Evolutionary conservation across 169 alveolate species (phyloP).

Genomic region (Plasmodium gaboni): DNA sequence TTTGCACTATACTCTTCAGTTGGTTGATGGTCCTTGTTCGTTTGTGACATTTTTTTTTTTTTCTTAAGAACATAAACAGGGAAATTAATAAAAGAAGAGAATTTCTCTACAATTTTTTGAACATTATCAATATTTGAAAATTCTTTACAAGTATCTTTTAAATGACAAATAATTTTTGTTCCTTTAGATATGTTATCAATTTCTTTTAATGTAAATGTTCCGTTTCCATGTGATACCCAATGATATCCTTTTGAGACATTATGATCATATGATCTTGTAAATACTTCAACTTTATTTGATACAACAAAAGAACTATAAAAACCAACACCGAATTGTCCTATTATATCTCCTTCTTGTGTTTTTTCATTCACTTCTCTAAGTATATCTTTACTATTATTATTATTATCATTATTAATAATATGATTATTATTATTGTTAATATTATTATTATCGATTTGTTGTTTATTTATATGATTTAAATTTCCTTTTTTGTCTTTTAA

Average conservation of each 20-base stretch:
- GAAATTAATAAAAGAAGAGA: conserved; percentile 94
- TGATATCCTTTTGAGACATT: conserved; percentile 86
- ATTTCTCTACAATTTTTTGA: conserved; percentile 88
- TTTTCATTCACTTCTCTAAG: background rate
- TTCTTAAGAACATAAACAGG: conserved; percentile 87
- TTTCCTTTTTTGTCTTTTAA: conserved; percentile 64
- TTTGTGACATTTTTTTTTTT: conserved; percentile 4
- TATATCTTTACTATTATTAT: no score
- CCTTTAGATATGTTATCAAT: conserved; percentile 89
- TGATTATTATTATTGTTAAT: no score
- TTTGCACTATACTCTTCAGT: background rate
- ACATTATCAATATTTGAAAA: conserved; percentile 88
- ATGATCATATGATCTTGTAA: conserved; percentile 88
- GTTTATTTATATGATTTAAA: no score
- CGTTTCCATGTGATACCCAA: conserved; percentile 86
- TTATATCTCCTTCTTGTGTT: conserved; percentile 79
- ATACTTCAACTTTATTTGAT: conserved; percentile 92
- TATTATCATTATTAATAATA: no score
- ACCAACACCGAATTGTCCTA: conserved; percentile 95
- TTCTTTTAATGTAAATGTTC: conserved; percentile 82
- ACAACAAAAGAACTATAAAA: conserved; percentile 94
- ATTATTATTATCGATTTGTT: no score
- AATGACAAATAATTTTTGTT: conserved; percentile 92
- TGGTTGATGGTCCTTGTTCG: background rate
- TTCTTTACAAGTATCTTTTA: conserved; percentile 90